Evolutionary conservation across 1,284 basidiomycete species (phyloP), one percentile per base, ranked within the genome.

Genomic region (Baeospora myosura): DNA sequence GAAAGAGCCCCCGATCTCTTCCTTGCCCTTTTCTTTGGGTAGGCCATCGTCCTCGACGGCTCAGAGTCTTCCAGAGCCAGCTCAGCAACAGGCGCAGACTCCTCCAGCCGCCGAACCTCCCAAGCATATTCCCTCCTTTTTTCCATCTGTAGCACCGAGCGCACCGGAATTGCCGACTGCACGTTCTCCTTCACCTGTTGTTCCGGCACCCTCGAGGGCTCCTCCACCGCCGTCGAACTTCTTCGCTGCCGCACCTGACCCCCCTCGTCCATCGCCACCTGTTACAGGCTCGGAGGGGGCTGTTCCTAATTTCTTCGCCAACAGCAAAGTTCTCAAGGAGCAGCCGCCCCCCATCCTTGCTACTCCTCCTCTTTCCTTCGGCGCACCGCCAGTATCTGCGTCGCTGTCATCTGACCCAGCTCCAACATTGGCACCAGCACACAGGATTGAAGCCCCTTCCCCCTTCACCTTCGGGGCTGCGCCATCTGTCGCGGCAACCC

Each of bases 21-120:
- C 73, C 3, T 63, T 86, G 42, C 82, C 82, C 6, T 86, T 85
- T 57, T 81, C 81, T 1, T 64, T 86, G 40, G 62, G 61, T 6
- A 69, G 33, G 45, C 18, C 47, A 22, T 39, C 51, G 10, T 32
- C 45, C 21, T 37, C 50, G n/a, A 18, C n/a, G n/a, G n/a, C n/a
- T n/a, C n/a, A n/a, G n/a, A n/a, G n/a, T n/a, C n/a, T n/a, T n/a
- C n/a, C n/a, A n/a, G n/a, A n/a, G n/a, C n/a, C n/a, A n/a, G n/a
- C n/a, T n/a, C n/a, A n/a, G n/a, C n/a, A n/a, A n/a, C n/a, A n/a
- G n/a, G n/a, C 47, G 18, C 31, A 47, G 25, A 38, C 40, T 22
- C 37, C 29, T 35, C 29, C 40, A 11, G 43, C 30, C 34, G 22
- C 41, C 14, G 37, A 42, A 29, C 39, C 41, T 35, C 6, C 38